phyloP scores from a whole-genome alignment of 2,329 filamentous ascomycete species.

The Aspergillus cejpii region DNA sequence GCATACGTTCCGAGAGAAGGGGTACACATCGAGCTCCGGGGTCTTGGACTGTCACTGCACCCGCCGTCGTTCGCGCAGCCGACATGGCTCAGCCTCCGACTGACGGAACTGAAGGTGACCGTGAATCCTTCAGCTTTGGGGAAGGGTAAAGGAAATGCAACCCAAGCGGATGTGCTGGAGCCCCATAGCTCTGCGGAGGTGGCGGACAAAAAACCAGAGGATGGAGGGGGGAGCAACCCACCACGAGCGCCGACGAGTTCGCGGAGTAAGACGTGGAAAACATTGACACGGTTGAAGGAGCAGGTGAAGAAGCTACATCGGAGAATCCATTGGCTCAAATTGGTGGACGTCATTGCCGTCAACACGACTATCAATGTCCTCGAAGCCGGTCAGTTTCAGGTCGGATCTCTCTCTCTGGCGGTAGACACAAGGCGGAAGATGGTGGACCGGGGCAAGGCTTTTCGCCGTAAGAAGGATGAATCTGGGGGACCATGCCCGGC shows the following conservation, averaged over 20 bases:
- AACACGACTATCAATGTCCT: slow-evolving; percentile 70
- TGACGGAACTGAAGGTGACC: slow-evolving; percentile 78
- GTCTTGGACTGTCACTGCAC: slow-evolving; percentile 80
- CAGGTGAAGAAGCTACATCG: slow-evolving; percentile 78
- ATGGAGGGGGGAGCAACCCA: slow-evolving; percentile 12
- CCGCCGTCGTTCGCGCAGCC: slow-evolving; percentile 94
- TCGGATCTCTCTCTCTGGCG: slow-evolving; percentile 76
- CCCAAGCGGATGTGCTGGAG: slow-evolving; percentile 18
- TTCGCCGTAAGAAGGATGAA: slow-evolving; percentile 67
- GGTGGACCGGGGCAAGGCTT: slow-evolving; percentile 82
- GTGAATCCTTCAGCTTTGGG: slow-evolving; percentile 64
- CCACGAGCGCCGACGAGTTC: slow-evolving; percentile 4
- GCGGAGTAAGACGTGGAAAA: slow-evolving; percentile 71
- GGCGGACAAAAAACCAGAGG: slow-evolving; percentile 15
- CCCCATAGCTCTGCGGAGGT: slow-evolving; percentile 23
- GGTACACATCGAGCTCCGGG: slow-evolving; percentile 79
- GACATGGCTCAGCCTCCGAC: slow-evolving; percentile 86
- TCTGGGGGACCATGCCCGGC: slow-evolving; percentile 64
- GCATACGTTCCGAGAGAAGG: slow-evolving; percentile 86
- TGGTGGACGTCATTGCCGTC: slow-evolving; percentile 81
- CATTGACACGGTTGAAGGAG: slow-evolving; percentile 72
- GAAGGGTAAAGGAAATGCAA: slow-evolving; percentile 19
- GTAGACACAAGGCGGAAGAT: slow-evolving; percentile 89
- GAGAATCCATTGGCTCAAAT: slow-evolving; percentile 77
- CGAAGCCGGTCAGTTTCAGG: slow-evolving; percentile 75